These are phyloP conservation scores for Thermomucor indicae-seudaticae DNA, from an alignment of 371 early-diverging fungal genomes.

Conservation along the genomic window DNA sequence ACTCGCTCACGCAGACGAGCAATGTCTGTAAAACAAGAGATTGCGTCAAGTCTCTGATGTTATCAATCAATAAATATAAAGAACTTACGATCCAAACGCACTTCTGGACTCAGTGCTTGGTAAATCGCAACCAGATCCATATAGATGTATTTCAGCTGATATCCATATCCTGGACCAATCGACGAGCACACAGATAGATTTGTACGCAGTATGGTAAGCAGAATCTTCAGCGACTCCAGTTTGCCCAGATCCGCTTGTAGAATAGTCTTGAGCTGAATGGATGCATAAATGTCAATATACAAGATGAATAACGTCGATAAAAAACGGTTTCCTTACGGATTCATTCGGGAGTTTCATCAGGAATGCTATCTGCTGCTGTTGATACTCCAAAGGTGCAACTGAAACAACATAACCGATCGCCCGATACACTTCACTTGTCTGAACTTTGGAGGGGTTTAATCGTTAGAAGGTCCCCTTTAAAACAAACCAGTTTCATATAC, in stretches of 20 bases:
- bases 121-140: neutral
- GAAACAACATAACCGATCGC: slow-evolving; percentile 87
- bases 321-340: slow-evolving; percentile 46
- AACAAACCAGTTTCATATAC: neutral
- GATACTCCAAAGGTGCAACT: slow-evolving; percentile 64
- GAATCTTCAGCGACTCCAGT: too few species aligned
- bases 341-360: slow-evolving; percentile 80
- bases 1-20: neutral
- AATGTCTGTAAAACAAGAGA: too few species aligned
- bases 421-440: slow-evolving; percentile 87
- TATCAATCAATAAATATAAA: neutral
- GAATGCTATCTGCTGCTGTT: slow-evolving; percentile 66
- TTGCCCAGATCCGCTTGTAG: too few species aligned
- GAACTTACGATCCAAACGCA: neutral
- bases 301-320: neutral
- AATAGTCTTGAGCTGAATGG: neutral
- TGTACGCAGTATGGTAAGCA: too few species aligned
- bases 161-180: neutral
- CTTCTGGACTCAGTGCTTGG: neutral
- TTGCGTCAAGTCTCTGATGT: neutral
- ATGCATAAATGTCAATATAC: slow-evolving; percentile 4
- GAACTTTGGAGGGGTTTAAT: neutral
- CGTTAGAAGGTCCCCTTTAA: neutral
- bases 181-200: neutral
- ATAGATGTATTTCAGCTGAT: neutral